Evolutionary conservation across 1,284 basidiomycete genomes (phyloP), one percentile per base, ranked within the genome.

Genomic region (Veloboletus limbatus): DNA sequence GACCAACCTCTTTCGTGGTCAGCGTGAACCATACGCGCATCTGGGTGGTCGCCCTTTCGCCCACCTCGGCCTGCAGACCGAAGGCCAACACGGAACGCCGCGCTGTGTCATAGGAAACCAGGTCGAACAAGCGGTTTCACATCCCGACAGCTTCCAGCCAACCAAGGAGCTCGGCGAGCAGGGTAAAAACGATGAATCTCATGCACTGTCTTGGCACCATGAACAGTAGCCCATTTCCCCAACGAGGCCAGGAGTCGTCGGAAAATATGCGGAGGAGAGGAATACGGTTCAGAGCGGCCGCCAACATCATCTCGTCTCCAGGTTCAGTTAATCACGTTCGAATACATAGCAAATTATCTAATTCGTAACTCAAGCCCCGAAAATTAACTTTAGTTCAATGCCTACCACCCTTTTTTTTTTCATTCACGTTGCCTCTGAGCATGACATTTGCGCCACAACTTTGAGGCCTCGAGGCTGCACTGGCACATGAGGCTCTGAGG

Each of bases 401-500:
- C 36, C 43, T 39, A 18, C 35, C 31, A 25, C 49, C 47, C 35
- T 31, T 45, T 37, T 45, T n/a, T 36, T 38, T 54, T 49, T 48
- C 31, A 38, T 58, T 62, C 61, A 53, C 56, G 33, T 50, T 49
- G 47, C 54, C 43, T 51, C 33, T 21, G 43, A 57, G 59, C 24
- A 51, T 53, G 61, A 27, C 50, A 34, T 43, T n/a, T 37, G 39
- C 60, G 52, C 55, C 56, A 62, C 65, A 60, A 34, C 46, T 24
- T 40, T 20, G 37, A 27, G 16, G 52, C 62, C 65, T 68, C 57
- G 63, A 68, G 62, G 62, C 50, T 48, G 50, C 40, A 51, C 44
- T 28, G 48, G 28, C 45, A 45, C 58, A 60, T 25, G 59, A 58
- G 59, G 60, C 48, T 21, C 39, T 31, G 31, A n/a, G 46, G 35